These are phyloP conservation scores for Austroboletus eburneus DNA, from an alignment of 768 basidiomycete genomes.

Conservation along the genomic window DNA sequence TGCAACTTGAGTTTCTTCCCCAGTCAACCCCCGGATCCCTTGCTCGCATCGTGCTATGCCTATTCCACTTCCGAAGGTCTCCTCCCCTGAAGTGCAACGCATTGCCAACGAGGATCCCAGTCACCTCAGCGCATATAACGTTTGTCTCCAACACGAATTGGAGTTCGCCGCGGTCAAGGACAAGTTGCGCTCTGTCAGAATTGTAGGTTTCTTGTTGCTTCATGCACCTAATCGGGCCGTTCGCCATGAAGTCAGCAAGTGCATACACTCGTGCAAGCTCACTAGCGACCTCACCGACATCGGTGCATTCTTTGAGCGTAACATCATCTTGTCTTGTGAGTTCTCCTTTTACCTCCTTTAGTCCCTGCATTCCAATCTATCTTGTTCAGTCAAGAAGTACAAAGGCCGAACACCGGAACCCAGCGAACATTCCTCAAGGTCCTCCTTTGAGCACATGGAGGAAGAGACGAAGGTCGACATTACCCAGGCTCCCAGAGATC, in stretches of 20 bases:
- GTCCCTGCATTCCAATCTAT: background rate
- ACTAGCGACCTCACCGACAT: background rate
- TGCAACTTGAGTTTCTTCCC: too few species aligned
- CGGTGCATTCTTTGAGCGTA: constrained; percentile 4
- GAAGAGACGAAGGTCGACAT: background rate
- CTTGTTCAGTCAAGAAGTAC: constrained; percentile 9
- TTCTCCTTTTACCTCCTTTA: background rate
- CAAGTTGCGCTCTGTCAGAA: background rate
- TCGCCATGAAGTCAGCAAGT: constrained; percentile 2
- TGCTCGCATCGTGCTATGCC: too few species aligned
- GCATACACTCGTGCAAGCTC: constrained; percentile 2
- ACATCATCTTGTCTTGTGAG: constrained; percentile 5
- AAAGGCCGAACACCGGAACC: constrained; percentile 20
- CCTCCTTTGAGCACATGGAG: constrained; percentile 14
- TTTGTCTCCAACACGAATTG: constrained; percentile 1
- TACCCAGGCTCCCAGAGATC: background rate
- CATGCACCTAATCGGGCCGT: background rate
- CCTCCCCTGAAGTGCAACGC: background rate
- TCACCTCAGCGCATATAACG: background rate
- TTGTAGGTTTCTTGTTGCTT: constrained; percentile 7
- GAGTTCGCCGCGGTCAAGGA: background rate
- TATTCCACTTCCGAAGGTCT: background rate
- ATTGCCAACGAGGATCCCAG: background rate
- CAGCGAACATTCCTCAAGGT: constrained; percentile 10
- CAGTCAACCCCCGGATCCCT: too few species aligned